Conservation (phyloP, 352 stramenopile species). For the Thraustochytrium sp. region DNA sequence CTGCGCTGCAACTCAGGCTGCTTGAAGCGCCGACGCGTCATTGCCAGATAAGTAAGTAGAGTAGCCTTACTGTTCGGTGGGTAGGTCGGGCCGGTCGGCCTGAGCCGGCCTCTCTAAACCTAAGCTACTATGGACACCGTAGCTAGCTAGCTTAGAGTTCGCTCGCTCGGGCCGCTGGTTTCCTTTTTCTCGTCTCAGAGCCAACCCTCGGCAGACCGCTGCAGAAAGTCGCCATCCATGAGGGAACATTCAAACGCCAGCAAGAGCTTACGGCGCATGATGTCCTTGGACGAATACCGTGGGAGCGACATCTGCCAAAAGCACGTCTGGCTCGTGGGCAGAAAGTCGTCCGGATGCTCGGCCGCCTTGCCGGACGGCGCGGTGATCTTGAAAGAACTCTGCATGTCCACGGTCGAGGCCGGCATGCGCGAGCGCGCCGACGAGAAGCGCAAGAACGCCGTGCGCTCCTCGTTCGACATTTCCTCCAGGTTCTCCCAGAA, state of each 20-base stretch:
- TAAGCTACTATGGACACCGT: too few species aligned
- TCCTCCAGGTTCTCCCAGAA: slow-evolving; percentile 59
- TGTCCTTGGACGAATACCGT: slow-evolving; percentile 87
- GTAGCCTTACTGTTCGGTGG: too few species aligned
- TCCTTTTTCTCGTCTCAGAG: too few species aligned
- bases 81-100: too few species aligned
- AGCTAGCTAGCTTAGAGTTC: too few species aligned
- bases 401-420: slow-evolving; percentile 51
- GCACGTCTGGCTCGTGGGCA: slow-evolving; percentile 88
- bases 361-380: slow-evolving; percentile 80
- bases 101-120: too few species aligned
- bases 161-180: too few species aligned
- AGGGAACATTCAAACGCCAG: slow-evolving; percentile 72
- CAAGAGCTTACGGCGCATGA: slow-evolving; percentile 83
- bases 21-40: too few species aligned
- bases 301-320: slow-evolving; percentile 96
- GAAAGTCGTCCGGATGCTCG: slow-evolving; percentile 57
- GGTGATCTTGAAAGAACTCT: slow-evolving; percentile 27
- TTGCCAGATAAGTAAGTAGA: too few species aligned
- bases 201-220: slow-evolving; percentile 13
- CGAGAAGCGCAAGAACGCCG: slow-evolving; percentile 70
- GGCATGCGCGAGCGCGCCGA: slow-evolving; percentile 80
- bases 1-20: too few species aligned
- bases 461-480: slow-evolving; percentile 56
- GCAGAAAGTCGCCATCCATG: slow-evolving; percentile 26